Conservation (phyloP, 2,329 filamentous ascomycete species). For the Pseudonectria foliicola region DNA sequence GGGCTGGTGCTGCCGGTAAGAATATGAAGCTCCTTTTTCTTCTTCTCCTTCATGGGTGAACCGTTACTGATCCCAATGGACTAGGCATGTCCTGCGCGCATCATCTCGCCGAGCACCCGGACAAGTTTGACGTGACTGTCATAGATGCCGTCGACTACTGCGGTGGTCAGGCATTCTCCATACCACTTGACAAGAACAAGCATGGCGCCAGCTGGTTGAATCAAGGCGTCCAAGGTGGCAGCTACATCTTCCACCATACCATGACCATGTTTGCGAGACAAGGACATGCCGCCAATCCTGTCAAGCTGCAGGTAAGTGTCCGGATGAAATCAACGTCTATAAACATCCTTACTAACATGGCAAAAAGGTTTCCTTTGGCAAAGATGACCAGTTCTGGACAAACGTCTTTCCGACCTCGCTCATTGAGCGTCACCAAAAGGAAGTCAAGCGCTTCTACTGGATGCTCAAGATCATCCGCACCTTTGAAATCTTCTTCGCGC, state of each 20-base stretch:
- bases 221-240: slow-evolving; percentile 56
- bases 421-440: not conserved
- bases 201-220: slow-evolving; percentile 56
- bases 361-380: slow-evolving; percentile 59
- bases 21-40: slow-evolving; percentile 19
- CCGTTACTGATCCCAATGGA: no score
- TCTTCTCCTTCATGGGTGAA: no score
- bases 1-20: slow-evolving; percentile 32
- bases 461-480: slow-evolving; percentile 52
- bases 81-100: no score
- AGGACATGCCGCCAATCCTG: slow-evolving; percentile 47
- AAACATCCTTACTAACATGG: no score
- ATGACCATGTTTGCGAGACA: slow-evolving; percentile 57
- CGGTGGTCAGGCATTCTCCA: slow-evolving; percentile 55
- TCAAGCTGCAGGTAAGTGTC: slow-evolving; percentile 54
- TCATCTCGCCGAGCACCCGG: slow-evolving; percentile 36
- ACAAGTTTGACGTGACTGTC: slow-evolving; percentile 58
- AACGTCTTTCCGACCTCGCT: slow-evolving; percentile 3
- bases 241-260: slow-evolving; percentile 58
- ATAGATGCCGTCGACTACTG: slow-evolving; percentile 52
- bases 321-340: no score
- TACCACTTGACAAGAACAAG: slow-evolving; percentile 47
- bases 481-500: slow-evolving; percentile 52
- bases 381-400: slow-evolving; percentile 48
- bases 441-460: slow-evolving; percentile 45